phyloP scores from a whole-genome alignment of 768 basidiomycete genomes.

The Hypholoma sublateritium region DNA sequence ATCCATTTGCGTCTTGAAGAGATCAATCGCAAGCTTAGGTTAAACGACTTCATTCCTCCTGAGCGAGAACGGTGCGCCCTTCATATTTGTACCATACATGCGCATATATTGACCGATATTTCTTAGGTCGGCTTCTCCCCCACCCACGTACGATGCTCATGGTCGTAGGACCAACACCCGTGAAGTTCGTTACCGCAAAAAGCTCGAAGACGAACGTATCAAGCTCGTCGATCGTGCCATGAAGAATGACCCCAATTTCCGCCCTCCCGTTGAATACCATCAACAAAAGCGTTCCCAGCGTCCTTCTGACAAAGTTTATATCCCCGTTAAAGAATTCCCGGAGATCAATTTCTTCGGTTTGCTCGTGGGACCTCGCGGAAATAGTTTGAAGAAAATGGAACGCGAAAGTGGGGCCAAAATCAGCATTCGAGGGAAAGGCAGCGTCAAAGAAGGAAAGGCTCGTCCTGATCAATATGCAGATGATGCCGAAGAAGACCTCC shows the following conservation, averaged over 20 bases:
- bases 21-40: conserved; percentile 90
- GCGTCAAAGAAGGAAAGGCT: conserved; percentile 98
- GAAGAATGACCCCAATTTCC: conserved; percentile 98
- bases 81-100: not conserved
- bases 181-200: conserved; percentile 97
- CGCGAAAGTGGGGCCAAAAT: conserved; percentile 97
- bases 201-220: conserved; percentile 90
- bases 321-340: conserved; percentile 99
- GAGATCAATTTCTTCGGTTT: conserved; percentile 99
- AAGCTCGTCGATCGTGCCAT: conserved; percentile 93
- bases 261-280: conserved; percentile 94
- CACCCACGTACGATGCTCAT: conserved; percentile 95
- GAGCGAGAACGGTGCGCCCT: conserved; percentile 80
- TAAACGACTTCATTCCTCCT: conserved; percentile 95
- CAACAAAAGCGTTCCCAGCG: conserved; percentile 92
- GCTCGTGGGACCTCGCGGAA: conserved; percentile 96
- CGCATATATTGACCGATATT: conserved; percentile 26
- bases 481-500: conserved; percentile 98
- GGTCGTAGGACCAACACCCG: conserved; percentile 98
- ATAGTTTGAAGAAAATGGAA: conserved; percentile 99
- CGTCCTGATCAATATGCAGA: conserved; percentile 92
- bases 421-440: conserved; percentile 96
- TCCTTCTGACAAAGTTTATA: conserved; percentile 97
- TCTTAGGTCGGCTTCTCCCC: conserved; percentile 88
- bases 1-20: conserved; percentile 95